Base-by-base conservation (phyloP, 164 flowering plant genomes). In the Santalum album region DNA sequence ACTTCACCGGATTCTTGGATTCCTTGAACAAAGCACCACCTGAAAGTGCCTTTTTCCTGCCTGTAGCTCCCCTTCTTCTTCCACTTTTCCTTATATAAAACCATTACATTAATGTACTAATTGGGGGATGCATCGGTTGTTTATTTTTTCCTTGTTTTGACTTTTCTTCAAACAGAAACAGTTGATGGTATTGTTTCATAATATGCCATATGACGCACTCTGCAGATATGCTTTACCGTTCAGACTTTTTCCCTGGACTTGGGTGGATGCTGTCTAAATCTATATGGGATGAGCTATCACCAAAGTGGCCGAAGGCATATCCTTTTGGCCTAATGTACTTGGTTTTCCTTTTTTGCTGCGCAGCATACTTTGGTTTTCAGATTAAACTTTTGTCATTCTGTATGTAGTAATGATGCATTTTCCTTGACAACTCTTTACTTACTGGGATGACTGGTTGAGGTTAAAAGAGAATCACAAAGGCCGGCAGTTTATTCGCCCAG, bases 361-460 rank as follows among this genome's bases (percentile, higher is more conserved):
- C 22, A 10, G 12, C 36, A 32, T 42, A 38, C 29, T 70, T 60
- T 22, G 17, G n/a, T 49, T 62, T 52, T 7, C 26, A n/a, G 21
- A 50, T 50, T 38, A 20, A 15, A 26, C 38, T 43, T 25, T 11
- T 53, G 20, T 23, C 56, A 42, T 36, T 18, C 24, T 45, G 38
- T 53, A 22, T 57, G 36, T 19, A 6, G 44, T 20, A 52, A 52
- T 54, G 19, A 12, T 15, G 24, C 7, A 24, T 61, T 69, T 72
- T 80, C 86, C 75, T 90, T 82, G 70, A 86, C 87, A 58, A 82
- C 64, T 50, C 20, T 58, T 67, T 51, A 89, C 92, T 73, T 86
- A 85, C 72, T 94, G 99, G 99, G 99, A 94, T 75, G 99, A 94
- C 65, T 94, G 99, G 99, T 70, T 94, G 78, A 81, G 99, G 55